phyloP scores from a whole-genome alignment of 1,139 yeast genomes.

The Blastobotrys apis region DNA sequence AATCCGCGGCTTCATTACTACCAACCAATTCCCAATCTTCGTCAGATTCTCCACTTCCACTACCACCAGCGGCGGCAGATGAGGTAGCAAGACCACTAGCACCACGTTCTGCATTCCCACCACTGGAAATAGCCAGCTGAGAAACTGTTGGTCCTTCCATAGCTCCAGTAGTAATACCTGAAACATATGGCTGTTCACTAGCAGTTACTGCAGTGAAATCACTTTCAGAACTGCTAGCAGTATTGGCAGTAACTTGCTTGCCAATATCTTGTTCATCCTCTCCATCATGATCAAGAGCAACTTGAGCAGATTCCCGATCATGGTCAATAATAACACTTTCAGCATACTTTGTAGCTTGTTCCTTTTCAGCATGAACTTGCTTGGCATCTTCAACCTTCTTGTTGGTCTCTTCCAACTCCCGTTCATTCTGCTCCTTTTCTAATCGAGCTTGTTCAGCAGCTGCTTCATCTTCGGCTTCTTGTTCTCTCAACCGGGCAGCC shows the following conservation, averaged over 20 bases:
- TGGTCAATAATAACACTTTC: slow-evolving; percentile 13
- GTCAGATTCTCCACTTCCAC: too few relatives aligned
- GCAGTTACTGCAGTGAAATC: background rate
- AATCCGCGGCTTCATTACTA: slow-evolving; percentile 3
- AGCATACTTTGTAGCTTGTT: slow-evolving; percentile 4
- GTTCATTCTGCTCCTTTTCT: slow-evolving; percentile 22
- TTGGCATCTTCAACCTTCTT: slow-evolving; percentile 19
- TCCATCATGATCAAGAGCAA: slow-evolving; percentile 2
- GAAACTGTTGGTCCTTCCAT: slow-evolving; percentile 4
- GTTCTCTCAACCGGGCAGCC: slow-evolving; percentile 30
- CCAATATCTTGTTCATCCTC: slow-evolving; percentile 1
- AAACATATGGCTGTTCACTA: background rate
- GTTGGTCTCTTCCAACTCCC: slow-evolving; percentile 24
- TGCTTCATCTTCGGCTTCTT: slow-evolving; percentile 27
- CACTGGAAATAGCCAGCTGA: background rate
- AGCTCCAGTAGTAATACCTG: slow-evolving; percentile 3
- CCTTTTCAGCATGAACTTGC: slow-evolving; percentile 8
- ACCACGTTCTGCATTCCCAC: background rate
- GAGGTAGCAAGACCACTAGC: background rate
- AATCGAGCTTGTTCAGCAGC: slow-evolving; percentile 23
- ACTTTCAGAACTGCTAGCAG: background rate
- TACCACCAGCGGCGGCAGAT: too few relatives aligned
- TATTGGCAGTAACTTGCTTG: background rate
- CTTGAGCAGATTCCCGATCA: slow-evolving; percentile 7
- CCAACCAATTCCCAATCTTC: slow-evolving; percentile 13